Evolutionary conservation across 805 yeast species (phyloP), one percentile per base, ranked within the genome.

Genomic region (Tetrapisispora namnaoensis): DNA sequence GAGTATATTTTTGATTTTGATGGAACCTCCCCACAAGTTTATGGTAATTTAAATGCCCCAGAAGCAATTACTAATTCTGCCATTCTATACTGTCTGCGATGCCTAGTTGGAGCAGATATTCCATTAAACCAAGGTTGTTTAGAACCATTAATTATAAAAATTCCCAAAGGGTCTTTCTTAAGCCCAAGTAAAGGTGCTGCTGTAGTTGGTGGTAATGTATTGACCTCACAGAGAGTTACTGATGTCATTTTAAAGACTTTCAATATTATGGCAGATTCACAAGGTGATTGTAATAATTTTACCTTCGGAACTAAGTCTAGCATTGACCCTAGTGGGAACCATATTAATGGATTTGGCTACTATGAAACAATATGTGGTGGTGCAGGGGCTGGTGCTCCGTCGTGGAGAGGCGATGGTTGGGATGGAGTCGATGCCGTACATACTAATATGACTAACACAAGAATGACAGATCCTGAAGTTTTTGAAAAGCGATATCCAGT

Each of bases 341-440:
- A 46, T 9, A 70, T 74, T 65, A 67, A 73, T 9, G 88, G 90
- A 0, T 88, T 87, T 65, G 96, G 96, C 0, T 89, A 89, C 64
- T 89, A 89, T 63, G 96, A 89, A 63, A 90, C 97, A 0, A 88
- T 90, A 51, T 93, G 95, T 50, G 97, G 97, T 51, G 97, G 97
- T 0, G 85, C 89, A 41, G 97, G 97, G 45, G 97, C 97, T 2
- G 77, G 78, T 8, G 59, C 60, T 9, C 64, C 62, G 54, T 54
- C 66, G 52, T 58, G 76, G 74, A 56, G 68, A 58, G 89, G 91
- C 1, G 77, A 83, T 1, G 80, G 80, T 2, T 88, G 95, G 90
- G 69, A 83, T 56, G 96, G 96, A 42, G 83, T 82, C 46, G 76
- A 83, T 51, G 96, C 87, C n/a, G 95, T 89, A 2, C 96, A 89